phyloP scores from a whole-genome alignment of 2,329 filamentous ascomycete genomes.

The Pseudogymnoascus verrucosus region DNA sequence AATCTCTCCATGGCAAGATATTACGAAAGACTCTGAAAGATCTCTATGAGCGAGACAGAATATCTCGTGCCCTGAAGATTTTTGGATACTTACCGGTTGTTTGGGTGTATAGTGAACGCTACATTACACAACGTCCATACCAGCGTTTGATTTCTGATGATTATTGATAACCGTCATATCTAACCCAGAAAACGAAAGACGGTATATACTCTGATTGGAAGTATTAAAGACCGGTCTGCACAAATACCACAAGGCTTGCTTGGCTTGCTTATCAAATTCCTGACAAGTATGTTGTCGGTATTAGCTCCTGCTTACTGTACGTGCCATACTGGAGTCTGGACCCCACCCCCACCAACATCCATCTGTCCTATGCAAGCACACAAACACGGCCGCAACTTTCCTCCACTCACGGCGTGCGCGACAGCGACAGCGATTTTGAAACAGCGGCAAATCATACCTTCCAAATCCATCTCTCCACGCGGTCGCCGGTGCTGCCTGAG shows the following conservation, averaged over 20 bases:
- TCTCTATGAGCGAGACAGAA: neutral
- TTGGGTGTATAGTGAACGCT: neutral
- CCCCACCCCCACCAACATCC: neutral
- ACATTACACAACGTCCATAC: neutral
- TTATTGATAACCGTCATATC: neutral
- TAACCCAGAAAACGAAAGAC: neutral
- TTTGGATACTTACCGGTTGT: neutral
- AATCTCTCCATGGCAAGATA: neutral
- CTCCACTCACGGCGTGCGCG: slow-evolving; percentile 5
- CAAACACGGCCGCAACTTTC: neutral
- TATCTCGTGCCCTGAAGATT: neutral
- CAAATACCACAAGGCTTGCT: no score
- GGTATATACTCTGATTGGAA: neutral
- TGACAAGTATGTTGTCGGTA: neutral
- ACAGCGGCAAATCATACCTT: neutral
- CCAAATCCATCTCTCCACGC: no score
- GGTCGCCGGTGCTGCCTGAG: no score
- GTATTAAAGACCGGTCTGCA: neutral
- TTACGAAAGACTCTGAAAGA: neutral
- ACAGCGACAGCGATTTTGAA: neutral
- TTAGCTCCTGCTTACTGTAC: slow-evolving; percentile 1
- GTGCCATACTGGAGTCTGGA: neutral
- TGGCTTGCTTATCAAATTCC: neutral
- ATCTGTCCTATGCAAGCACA: neutral
- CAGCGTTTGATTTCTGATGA: neutral